Evolutionary conservation across 116 monocot genomes (phyloP).

Genomic region (Zostera marina): DNA sequence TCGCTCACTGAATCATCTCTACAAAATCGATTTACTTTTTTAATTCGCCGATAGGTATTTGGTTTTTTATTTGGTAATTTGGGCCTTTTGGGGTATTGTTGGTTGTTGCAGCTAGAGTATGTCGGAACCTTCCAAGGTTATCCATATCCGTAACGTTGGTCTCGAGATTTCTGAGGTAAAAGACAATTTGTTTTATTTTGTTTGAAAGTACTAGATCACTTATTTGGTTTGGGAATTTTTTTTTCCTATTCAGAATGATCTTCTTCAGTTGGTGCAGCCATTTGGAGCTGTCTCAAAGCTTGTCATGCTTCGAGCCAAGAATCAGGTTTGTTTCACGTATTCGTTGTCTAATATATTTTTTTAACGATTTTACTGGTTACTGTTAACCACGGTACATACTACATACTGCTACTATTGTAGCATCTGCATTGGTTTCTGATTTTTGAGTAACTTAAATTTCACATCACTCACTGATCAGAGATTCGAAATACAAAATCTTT

Average conservation of each 20-base stretch:
- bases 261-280: conserved; percentile 81
- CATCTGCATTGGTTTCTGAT: background rate
- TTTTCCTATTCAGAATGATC: conserved; percentile 41
- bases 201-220: background rate
- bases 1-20: no score
- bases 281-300: conserved; percentile 66
- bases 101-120: conserved; percentile 7
- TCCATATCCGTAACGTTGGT: conserved; percentile 78
- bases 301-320: conserved; percentile 79
- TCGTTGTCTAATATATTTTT: no score
- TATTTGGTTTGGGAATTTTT: background rate
- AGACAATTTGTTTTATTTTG: background rate
- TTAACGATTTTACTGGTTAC: no score
- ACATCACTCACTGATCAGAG: background rate
- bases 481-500: background rate
- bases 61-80: no score
- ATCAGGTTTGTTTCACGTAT: conserved; percentile 35
- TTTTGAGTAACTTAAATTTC: no score
- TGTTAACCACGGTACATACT: background rate
- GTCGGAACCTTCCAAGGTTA: conserved; percentile 80
- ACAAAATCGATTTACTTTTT: no score
- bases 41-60: no score
- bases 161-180: conserved; percentile 74
- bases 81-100: no score
- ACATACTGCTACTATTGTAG: background rate